Conservation (phyloP, 805 yeast genomes). For the Lipomyces yamadae region DNA sequence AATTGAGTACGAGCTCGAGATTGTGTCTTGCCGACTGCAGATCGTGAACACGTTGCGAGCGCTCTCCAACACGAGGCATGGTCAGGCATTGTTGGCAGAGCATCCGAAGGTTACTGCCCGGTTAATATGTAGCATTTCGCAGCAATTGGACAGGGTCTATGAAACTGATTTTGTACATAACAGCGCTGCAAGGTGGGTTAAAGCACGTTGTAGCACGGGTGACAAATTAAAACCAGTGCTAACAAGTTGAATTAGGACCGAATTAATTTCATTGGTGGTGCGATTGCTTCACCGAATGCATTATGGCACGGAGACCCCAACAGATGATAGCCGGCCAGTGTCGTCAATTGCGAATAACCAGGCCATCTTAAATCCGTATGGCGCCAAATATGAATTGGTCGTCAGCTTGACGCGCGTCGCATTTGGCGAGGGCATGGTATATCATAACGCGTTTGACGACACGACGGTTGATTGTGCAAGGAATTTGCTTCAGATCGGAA, state of each 20-base stretch:
- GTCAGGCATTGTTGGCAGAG: slow-evolving; percentile 1
- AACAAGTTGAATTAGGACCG: neutral
- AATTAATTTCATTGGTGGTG: slow-evolving; percentile 9
- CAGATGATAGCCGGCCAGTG: slow-evolving; percentile 15
- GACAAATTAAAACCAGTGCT: neutral
- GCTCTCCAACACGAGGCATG: slow-evolving; percentile 13
- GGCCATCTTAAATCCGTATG: slow-evolving; percentile 18
- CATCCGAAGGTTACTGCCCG: slow-evolving; percentile 12
- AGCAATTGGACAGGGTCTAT: slow-evolving; percentile 18
- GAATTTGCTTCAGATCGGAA: slow-evolving; percentile 67
- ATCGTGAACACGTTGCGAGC: neutral
- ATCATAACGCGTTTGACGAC: slow-evolving; percentile 51
- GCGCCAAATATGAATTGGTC: slow-evolving; percentile 37
- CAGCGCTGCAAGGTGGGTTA: neutral
- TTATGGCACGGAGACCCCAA: slow-evolving; percentile 27
- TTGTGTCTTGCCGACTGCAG: neutral
- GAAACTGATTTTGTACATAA: neutral
- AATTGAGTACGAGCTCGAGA: slow-evolving; percentile 6
- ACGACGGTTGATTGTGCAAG: slow-evolving; percentile 71
- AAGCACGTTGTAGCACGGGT: neutral
- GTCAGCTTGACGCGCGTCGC: slow-evolving; percentile 42
- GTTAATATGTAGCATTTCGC: slow-evolving; percentile 17
- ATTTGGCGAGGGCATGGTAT: slow-evolving; percentile 24
- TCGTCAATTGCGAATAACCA: slow-evolving; percentile 1
- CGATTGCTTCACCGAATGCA: slow-evolving; percentile 10